Evolutionary conservation across 495 filamentous ascomycete species (phyloP).

Genomic region (Xylaria venustula): DNA sequence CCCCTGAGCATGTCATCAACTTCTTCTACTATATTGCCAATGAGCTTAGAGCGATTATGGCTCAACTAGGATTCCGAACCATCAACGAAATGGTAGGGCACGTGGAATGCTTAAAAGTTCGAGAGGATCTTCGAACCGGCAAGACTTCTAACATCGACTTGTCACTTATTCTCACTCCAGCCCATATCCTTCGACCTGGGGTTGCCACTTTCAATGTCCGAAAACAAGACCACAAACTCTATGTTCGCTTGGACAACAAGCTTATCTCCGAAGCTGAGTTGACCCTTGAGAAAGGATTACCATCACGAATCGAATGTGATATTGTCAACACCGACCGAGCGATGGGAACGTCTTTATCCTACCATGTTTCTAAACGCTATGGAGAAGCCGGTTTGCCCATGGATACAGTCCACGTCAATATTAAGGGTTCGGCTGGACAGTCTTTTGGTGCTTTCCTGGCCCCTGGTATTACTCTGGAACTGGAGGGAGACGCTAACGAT

Average conservation of each 20-base stretch:
- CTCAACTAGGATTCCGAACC: slow-evolving; percentile 88
- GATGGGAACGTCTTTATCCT: slow-evolving; percentile 92
- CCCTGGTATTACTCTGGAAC: slow-evolving; percentile 91
- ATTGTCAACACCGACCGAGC: slow-evolving; percentile 98
- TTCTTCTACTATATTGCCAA: slow-evolving; percentile 99
- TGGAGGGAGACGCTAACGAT: slow-evolving; percentile 97
- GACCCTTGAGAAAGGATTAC: slow-evolving; percentile 93
- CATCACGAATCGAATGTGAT: slow-evolving; percentile 93
- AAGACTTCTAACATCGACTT: slow-evolving; percentile 96
- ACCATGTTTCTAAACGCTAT: slow-evolving; percentile 91
- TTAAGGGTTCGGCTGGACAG: slow-evolving; percentile 97
- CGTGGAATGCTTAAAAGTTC: slow-evolving; percentile 80
- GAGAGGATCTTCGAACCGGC: slow-evolving; percentile 81
- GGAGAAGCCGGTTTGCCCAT: slow-evolving; percentile 88
- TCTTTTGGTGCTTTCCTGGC: slow-evolving; percentile 97
- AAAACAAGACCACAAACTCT: slow-evolving; percentile 94
- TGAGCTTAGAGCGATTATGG: slow-evolving; percentile 98
- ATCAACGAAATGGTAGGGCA: slow-evolving; percentile 99
- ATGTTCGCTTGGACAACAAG: slow-evolving; percentile 96
- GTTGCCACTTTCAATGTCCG: slow-evolving; percentile 98
- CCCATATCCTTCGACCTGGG: slow-evolving; percentile 92
- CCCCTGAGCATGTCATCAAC: slow-evolving; percentile 98
- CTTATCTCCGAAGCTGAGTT: slow-evolving; percentile 96
- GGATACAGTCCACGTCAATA: slow-evolving; percentile 95
- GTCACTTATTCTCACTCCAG: slow-evolving; percentile 92